phyloP scores from a whole-genome alignment of 2,329 filamentous ascomycete genomes.

The Fusarium anthophilum region DNA sequence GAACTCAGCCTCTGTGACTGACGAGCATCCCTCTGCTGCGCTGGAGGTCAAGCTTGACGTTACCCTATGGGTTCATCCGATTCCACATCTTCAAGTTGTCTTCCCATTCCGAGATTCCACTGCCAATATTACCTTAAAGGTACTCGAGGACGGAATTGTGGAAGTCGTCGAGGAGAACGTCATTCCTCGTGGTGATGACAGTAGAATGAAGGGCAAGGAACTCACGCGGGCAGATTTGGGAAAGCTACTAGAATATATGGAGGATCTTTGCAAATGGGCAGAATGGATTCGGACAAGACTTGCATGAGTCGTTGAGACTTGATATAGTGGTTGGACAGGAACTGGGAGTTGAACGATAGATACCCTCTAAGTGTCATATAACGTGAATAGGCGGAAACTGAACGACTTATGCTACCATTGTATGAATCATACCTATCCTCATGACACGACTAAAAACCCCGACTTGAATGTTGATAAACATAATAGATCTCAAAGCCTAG shows the following conservation, averaged over 20 bases:
- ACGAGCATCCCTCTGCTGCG: background rate
- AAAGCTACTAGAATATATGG: constrained; percentile 57
- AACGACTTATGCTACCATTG: background rate
- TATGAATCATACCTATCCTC: background rate
- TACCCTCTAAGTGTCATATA: constrained; percentile 34
- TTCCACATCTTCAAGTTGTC: constrained; percentile 60
- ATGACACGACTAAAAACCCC: background rate
- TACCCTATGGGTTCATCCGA: constrained; percentile 60
- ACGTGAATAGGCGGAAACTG: background rate
- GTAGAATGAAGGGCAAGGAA: constrained; percentile 48
- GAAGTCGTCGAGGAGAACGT: constrained; percentile 67
- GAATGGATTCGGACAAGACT: constrained; percentile 60
- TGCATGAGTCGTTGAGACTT: constrained; percentile 15
- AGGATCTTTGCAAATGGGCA: constrained; percentile 63
- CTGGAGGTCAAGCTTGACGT: constrained; percentile 57
- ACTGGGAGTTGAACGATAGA: constrained; percentile 41
- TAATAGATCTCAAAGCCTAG: background rate
- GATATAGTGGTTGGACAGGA: background rate
- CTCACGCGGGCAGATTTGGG: constrained; percentile 56
- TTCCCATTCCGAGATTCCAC: constrained; percentile 62
- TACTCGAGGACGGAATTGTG: constrained; percentile 68
- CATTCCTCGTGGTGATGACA: constrained; percentile 33
- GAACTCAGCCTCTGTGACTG: constrained; percentile 2
- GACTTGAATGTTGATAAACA: background rate
- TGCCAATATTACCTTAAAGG: constrained; percentile 65